These are phyloP conservation scores for Fusarium nodosum DNA, from an alignment of 2,329 filamentous ascomycete species.

Conservation along the genomic window DNA sequence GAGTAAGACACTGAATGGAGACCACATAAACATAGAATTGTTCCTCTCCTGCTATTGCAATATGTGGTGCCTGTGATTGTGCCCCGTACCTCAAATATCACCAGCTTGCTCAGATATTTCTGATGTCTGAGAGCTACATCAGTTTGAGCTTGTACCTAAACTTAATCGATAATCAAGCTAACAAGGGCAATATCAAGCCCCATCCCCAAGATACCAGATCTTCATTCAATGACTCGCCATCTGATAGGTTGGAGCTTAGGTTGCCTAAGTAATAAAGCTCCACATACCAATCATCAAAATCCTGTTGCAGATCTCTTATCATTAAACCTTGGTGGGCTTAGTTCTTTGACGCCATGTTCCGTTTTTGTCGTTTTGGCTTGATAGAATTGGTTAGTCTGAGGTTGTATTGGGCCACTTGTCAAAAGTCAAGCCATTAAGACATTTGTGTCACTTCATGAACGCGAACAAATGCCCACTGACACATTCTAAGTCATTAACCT, in stretches of 20 bases:
- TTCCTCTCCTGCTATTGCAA: not conserved
- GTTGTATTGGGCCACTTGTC: fast-evolving
- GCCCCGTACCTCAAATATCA: too few species aligned
- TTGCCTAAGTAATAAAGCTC: conserved; percentile 4
- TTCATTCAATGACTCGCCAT: not conserved
- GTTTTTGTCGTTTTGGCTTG: conserved; percentile 4
- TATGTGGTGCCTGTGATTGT: too few species aligned
- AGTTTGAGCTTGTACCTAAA: too few species aligned
- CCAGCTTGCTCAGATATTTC: not conserved
- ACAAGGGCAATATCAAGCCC: not conserved
- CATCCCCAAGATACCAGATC: not conserved
- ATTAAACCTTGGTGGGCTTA: not conserved
- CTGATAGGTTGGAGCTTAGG: not conserved
- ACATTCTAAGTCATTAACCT: too few species aligned
- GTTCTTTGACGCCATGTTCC: not conserved
- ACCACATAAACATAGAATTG: not conserved
- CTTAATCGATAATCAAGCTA: not conserved
- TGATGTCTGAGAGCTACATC: not conserved
- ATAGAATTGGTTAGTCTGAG: not conserved
- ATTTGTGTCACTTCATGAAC: not conserved
- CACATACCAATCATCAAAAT: conserved; percentile 1
- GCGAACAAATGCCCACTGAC: not conserved
- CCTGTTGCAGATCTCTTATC: not conserved
- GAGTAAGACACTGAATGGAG: fast-evolving
- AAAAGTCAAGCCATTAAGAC: not conserved